Evolutionary conservation across 192 early-diverging fungal species (phyloP).

Genomic region (Backusella morwellensis): DNA sequence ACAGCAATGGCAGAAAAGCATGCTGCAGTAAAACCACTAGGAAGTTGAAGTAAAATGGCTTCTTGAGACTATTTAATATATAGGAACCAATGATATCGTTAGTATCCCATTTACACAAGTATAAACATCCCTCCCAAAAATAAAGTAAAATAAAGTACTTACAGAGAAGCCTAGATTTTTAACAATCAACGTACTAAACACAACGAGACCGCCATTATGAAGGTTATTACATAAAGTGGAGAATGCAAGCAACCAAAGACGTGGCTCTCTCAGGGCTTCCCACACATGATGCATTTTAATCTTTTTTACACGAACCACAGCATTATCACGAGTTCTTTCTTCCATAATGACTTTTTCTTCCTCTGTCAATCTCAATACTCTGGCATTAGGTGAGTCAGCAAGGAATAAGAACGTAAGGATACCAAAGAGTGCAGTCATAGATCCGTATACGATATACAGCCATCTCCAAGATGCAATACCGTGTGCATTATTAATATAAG

Average conservation of each 20-base stretch:
- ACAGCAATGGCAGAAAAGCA: not conserved
- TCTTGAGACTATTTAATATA: conserved; percentile 1
- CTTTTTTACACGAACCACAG: not conserved
- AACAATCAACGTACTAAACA: conserved; percentile 18
- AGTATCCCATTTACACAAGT: not conserved
- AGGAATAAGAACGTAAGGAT: conserved; percentile 29
- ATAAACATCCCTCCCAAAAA: not conserved
- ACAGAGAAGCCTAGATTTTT: conserved; percentile 24
- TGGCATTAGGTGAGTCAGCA: conserved; percentile 17
- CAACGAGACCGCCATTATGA: conserved; percentile 24
- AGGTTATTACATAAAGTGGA: conserved; percentile 17
- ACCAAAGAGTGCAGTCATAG: conserved; percentile 19
- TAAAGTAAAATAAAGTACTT: not conserved
- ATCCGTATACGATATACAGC: conserved; percentile 27
- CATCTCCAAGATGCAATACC: conserved; percentile 27
- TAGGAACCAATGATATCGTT: not conserved
- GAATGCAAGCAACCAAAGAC: conserved; percentile 17
- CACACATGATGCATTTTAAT: conserved; percentile 24
- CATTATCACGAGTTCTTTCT: conserved; percentile 27
- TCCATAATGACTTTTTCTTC: conserved; percentile 28
- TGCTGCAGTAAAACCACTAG: not conserved
- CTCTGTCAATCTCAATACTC: conserved; percentile 9
- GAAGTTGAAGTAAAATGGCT: conserved; percentile 20
- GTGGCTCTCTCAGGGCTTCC: conserved; percentile 25
- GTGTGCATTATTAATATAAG: not conserved